Conservation (phyloP, 1,139 yeast genomes). For the Hanseniaspora sp. region DNA sequence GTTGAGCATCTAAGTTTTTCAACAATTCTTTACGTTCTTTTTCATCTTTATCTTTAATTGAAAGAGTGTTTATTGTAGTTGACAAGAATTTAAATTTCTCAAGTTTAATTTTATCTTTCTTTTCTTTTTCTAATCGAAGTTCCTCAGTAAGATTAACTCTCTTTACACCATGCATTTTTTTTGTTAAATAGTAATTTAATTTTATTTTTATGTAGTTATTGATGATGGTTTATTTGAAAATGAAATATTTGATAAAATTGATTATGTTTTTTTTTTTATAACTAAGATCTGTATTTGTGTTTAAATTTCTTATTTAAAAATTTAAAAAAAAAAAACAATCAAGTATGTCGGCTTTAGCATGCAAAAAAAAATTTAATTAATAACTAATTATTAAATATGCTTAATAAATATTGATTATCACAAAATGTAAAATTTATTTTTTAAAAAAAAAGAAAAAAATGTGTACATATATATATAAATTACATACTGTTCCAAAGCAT, state of each 20-base stretch:
- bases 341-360: neutral
- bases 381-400: too few relatives aligned
- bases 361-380: constrained; percentile 29
- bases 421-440: too few relatives aligned
- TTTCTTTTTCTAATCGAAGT: constrained; percentile 1
- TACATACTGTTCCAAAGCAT: constrained; percentile 13
- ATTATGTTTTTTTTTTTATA: too few relatives aligned
- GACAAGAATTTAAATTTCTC: neutral
- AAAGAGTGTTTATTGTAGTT: neutral
- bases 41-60: neutral
- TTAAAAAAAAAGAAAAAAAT: too few relatives aligned
- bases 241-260: neutral
- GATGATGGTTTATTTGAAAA: neutral
- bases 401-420: too few relatives aligned
- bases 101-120: neutral
- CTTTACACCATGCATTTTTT: constrained; percentile 11
- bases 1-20: constrained; percentile 26
- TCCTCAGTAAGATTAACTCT: constrained; percentile 9
- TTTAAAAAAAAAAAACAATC: neutral
- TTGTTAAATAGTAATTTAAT: too few relatives aligned
- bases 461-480: constrained; percentile 8
- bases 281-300: neutral
- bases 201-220: neutral
- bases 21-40: neutral
- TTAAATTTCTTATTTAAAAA: neutral